Evolutionary conservation across 305 asterid species (phyloP), one percentile per base, ranked within the genome.

Genomic region (Fraxinus latifolia): DNA sequence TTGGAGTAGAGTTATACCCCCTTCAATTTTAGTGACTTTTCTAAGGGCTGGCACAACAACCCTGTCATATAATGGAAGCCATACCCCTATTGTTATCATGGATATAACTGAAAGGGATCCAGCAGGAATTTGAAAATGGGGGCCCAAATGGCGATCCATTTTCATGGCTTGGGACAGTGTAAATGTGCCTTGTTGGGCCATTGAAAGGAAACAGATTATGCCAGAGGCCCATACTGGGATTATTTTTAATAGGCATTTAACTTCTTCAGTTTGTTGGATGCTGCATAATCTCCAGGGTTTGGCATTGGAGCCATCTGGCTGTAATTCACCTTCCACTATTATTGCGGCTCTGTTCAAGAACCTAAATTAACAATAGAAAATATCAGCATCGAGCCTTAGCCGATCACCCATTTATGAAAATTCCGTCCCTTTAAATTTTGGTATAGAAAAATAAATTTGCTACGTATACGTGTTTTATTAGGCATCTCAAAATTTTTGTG

Each of bases 171-270:
- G 97, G 11, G 93, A 90, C 3, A 90, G 0, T 0, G 92, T 92
- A 82, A 95, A 95, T 15, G 97, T 95, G 36, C 90, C 86, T 9
- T 93, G 99, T 68, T 93, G 98, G 0, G 81, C 84, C 25, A 90
- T 85, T 60, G 97, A 96, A 0, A 88, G 82, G 85, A 91, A 90
- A 50, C 94, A 90, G 33, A 95, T 85, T 1, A 95, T 90, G 0
- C 99, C 97, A 0, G 97, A 76, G 0, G 90, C 93, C 99, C 97
- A 95, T 4, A 91, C 79, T 1, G 99, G 98, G 74, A 93, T 78
- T 6, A 93, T 80, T 84, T 84, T 85, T 74, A 95, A 44, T 6
- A 95, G 50, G 37, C 96, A 89, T 68, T 93, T 95, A 12, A 95
- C 83, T 87, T 95, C 98, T 87, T 95, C 97, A 1, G 91, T 85